phyloP scores from a whole-genome alignment of 495 filamentous ascomycete species.

The Amniculicola lignicola region DNA sequence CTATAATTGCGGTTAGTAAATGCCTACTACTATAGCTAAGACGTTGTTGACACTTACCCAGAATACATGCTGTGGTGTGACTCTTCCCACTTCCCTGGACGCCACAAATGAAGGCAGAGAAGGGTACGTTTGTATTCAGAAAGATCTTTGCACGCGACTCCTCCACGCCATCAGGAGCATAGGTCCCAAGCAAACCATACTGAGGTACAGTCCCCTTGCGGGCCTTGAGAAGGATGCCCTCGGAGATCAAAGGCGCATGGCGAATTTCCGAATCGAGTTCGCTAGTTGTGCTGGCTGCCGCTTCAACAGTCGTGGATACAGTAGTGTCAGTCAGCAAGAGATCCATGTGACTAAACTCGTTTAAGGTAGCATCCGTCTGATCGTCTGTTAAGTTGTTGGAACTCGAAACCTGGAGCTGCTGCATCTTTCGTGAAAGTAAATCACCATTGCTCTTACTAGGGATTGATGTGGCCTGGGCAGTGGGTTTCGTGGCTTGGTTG shows the following conservation, averaged over 20 bases:
- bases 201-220: constrained; percentile 1
- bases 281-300: too few species aligned
- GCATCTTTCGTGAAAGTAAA: too few species aligned
- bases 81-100: constrained; percentile 75
- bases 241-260: constrained; percentile 14
- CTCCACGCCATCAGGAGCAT: background rate
- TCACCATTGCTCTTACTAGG: too few species aligned
- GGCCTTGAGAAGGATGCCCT: background rate
- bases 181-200: constrained; percentile 10
- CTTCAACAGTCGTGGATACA: too few species aligned
- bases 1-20: constrained; percentile 48
- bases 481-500: too few species aligned
- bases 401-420: too few species aligned
- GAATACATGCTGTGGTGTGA: constrained; percentile 66
- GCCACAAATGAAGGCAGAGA: constrained; percentile 72
- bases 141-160: constrained; percentile 41
- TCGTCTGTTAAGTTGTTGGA: too few species aligned
- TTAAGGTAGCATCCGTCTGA: too few species aligned
- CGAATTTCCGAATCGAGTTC: background rate
- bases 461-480: too few species aligned
- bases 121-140: constrained; percentile 65
- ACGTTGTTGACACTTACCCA: constrained; percentile 45
- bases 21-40: constrained; percentile 38
- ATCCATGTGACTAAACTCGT: too few species aligned
- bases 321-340: too few species aligned